These are phyloP conservation scores for Nepenthes mirabilis DNA, from an alignment of 148 eudicot genomes.

Conservation along the genomic window DNA sequence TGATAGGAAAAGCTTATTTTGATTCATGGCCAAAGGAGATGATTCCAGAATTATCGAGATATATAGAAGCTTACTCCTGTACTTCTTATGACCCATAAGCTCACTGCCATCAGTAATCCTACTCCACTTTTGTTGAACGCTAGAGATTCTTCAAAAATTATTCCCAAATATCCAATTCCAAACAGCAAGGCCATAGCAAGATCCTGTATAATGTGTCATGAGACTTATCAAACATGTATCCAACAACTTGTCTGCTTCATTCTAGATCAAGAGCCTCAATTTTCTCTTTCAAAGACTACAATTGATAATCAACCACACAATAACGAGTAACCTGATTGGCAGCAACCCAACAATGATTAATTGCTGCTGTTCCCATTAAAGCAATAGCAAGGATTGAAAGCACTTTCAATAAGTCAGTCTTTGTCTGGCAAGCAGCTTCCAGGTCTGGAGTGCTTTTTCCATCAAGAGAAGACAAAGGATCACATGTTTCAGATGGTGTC, in stretches of 20 bases:
- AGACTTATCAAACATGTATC: constrained; percentile 3
- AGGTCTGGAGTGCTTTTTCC: constrained; percentile 56
- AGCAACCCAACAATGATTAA: constrained; percentile 93
- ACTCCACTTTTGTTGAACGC: constrained; percentile 99
- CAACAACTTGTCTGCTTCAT: background rate
- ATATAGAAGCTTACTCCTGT: constrained; percentile 52
- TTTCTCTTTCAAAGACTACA: background rate
- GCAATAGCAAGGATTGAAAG: constrained; percentile 69
- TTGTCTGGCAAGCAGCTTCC: constrained; percentile 58
- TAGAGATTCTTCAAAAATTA: constrained; percentile 89
- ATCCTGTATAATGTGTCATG: constrained; percentile 43
- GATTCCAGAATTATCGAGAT: background rate
- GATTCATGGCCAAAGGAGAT: background rate
- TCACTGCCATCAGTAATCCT: constrained; percentile 89
- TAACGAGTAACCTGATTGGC: constrained; percentile 61
- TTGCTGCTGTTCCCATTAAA: constrained; percentile 64
- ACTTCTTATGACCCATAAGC: constrained; percentile 87
- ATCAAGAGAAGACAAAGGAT: constrained; percentile 80
- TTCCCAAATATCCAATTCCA: constrained; percentile 85
- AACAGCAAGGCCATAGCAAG: constrained; percentile 83
- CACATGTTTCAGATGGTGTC: constrained; percentile 52
- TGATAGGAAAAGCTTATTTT: background rate
- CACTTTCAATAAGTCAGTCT: constrained; percentile 82
- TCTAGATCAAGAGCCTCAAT: background rate
- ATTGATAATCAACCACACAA: constrained; percentile 1